Percentiles rank a stretch among this genome's conserved stretches.
These are phyloP conservation scores for Alternaria sp. DNA, from an alignment of 2,329 filamentous ascomycete genomes.

Conservation along the genomic window DNA sequence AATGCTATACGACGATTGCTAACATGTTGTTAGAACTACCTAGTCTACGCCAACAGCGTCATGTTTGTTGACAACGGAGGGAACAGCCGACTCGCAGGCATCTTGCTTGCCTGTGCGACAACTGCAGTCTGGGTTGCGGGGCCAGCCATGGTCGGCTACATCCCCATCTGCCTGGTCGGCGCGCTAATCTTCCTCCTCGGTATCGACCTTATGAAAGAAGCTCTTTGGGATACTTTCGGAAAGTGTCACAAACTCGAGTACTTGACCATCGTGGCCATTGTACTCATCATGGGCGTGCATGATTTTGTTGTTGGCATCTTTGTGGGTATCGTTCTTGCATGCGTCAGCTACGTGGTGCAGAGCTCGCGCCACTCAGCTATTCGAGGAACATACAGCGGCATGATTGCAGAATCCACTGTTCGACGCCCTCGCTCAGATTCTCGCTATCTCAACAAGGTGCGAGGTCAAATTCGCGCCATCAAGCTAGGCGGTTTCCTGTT, in stretches of 20 bases:
- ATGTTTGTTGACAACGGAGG: slow-evolving; percentile 95
- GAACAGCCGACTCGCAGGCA: slow-evolving; percentile 82
- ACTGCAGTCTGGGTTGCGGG: slow-evolving; percentile 84
- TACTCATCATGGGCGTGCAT: slow-evolving; percentile 94
- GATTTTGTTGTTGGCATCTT: slow-evolving; percentile 97
- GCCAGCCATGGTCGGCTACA: slow-evolving; percentile 87
- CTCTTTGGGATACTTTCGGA: slow-evolving; percentile 85
- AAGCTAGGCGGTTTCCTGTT: slow-evolving; percentile 97
- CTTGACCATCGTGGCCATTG: slow-evolving; percentile 85
- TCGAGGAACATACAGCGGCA: slow-evolving; percentile 86
- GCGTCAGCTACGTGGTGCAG: slow-evolving; percentile 89
- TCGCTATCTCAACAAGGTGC: slow-evolving; percentile 83
- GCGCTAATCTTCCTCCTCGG: slow-evolving; percentile 94
- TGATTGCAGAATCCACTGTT: slow-evolving; percentile 90
- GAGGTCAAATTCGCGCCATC: slow-evolving; percentile 86
- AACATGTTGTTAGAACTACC: slow-evolving; percentile 74
- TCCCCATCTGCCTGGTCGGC: slow-evolving; percentile 96
- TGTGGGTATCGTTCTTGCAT: slow-evolving; percentile 89
- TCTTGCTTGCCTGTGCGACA: slow-evolving; percentile 82
- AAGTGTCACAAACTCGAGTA: slow-evolving; percentile 90
- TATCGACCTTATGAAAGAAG: slow-evolving; percentile 89
- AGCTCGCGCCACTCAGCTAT: slow-evolving; percentile 90
- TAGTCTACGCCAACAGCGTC: slow-evolving; percentile 97
- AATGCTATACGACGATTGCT: slow-evolving; percentile 9
- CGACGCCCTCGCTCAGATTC: slow-evolving; percentile 89